Evolutionary conservation across 306 rosid genomes (phyloP).

Genomic region (Vicia villosa): DNA sequence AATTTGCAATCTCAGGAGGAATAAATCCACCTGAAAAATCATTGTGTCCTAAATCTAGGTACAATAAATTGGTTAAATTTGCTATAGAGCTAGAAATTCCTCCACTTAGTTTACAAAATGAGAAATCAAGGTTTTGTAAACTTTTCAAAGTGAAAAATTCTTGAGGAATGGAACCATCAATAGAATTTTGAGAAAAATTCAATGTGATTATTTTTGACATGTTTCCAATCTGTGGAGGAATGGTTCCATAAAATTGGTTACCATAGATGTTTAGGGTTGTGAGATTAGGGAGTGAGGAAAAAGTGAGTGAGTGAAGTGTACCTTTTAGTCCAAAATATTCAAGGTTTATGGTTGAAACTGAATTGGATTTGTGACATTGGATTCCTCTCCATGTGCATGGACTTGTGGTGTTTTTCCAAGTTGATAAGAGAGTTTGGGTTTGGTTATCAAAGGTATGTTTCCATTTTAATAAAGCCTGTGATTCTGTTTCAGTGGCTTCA

Average conservation of each 20-base stretch:
- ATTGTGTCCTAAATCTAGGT: slow-evolving; percentile 27
- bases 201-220: slow-evolving; percentile 21
- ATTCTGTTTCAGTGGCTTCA: slow-evolving; percentile 29
- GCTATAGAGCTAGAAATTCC: slow-evolving; percentile 21
- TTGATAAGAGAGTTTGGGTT: slow-evolving; percentile 31
- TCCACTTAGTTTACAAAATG: slow-evolving; percentile 25
- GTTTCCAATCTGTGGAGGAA: slow-evolving; percentile 39
- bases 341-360: slow-evolving; percentile 5
- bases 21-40: slow-evolving; percentile 9
- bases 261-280: slow-evolving; percentile 3
- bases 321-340: slow-evolving; percentile 30
- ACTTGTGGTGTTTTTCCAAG: slow-evolving; percentile 22
- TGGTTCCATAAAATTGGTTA: slow-evolving; percentile 9
- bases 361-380: slow-evolving; percentile 27
- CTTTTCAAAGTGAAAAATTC: slow-evolving; percentile 33
- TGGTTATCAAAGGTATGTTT: slow-evolving; percentile 34
- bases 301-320: slow-evolving; percentile 39
- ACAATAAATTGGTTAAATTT: slow-evolving; percentile 36
- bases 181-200: slow-evolving; percentile 27
- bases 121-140: slow-evolving; percentile 22
- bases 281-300: slow-evolving; percentile 40
- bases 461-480: slow-evolving; percentile 33
- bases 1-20: slow-evolving; percentile 40
- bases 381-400: slow-evolving; percentile 39
- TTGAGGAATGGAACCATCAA: slow-evolving; percentile 39